phyloP scores from a whole-genome alignment of 805 yeast species.

The Candida palmyrensis region DNA sequence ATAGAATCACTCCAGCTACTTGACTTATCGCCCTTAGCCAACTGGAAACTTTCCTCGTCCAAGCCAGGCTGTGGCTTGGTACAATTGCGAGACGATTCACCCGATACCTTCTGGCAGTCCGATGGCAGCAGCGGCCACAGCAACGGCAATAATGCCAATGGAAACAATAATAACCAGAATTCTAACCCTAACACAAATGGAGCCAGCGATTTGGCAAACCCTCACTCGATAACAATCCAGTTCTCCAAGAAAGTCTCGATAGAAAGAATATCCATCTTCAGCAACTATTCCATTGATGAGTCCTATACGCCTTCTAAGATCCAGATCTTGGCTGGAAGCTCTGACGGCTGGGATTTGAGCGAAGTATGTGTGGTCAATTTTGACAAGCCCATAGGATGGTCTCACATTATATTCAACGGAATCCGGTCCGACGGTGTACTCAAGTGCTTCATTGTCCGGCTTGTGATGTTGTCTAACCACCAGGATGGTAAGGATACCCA shows the following conservation, averaged over 20 bases:
- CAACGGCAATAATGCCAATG: slow-evolving; percentile 11
- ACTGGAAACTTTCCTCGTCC: slow-evolving; percentile 76
- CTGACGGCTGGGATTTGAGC: slow-evolving; percentile 69
- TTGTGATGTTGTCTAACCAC: slow-evolving; percentile 69
- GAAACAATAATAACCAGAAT: slow-evolving; percentile 4
- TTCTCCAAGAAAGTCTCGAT: slow-evolving; percentile 74
- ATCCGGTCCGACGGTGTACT: slow-evolving; percentile 51
- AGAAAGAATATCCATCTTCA: slow-evolving; percentile 63
- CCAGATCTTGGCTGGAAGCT: slow-evolving; percentile 61
- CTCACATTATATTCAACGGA: slow-evolving; percentile 53
- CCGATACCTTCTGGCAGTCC: slow-evolving; percentile 84
- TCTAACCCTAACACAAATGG: slow-evolving; percentile 12
- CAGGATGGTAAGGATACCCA: slow-evolving; percentile 97
- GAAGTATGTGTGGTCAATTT: slow-evolving; percentile 60
- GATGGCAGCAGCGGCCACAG: slow-evolving; percentile 58
- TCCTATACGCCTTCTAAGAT: slow-evolving; percentile 85
- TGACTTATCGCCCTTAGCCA: slow-evolving; percentile 76
- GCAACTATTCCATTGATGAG: slow-evolving; percentile 73
- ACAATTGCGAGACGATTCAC: slow-evolving; percentile 70
- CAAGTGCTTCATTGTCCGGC: slow-evolving; percentile 60
- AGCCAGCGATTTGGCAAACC: slow-evolving; percentile 48
- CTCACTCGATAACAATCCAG: slow-evolving; percentile 75
- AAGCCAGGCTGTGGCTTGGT: slow-evolving; percentile 69
- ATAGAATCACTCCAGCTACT: slow-evolving; percentile 55
- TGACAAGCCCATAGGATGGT: slow-evolving; percentile 76